A percentile compares a stretch with the other conserved stretches of the same genome.
These are phyloP conservation scores for Alternaria novae-zelandiae DNA, from an alignment of 2,329 filamentous ascomycete genomes.

Conservation along the genomic window DNA sequence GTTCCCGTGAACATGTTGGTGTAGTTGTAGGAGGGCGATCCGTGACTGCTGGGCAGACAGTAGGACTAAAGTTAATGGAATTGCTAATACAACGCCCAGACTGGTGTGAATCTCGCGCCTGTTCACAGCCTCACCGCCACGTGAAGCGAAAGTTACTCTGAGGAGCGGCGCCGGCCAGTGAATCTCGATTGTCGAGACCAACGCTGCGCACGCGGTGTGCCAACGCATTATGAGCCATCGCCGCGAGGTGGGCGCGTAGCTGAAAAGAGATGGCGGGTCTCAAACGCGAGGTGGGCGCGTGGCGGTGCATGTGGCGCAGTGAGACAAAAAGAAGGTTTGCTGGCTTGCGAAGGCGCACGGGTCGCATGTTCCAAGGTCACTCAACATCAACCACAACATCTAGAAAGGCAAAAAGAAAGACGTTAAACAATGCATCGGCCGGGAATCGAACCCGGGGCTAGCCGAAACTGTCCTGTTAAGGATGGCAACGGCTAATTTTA, in stretches of 20 bases:
- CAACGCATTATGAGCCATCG: conserved; percentile 19
- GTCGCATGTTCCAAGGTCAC: neutral
- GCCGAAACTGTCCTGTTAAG: conserved; percentile 14
- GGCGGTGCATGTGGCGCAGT: conserved; percentile 21
- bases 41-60: neutral
- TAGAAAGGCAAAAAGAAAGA: conserved; percentile 2
- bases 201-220: conserved; percentile 1
- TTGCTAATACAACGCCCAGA: neutral
- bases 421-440: conserved; percentile 25
- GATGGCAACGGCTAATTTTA: conserved; percentile 38
- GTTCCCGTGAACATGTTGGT: conserved; percentile 41
- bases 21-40: neutral
- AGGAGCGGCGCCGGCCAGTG: neutral
- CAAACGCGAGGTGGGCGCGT: conserved; percentile 21
- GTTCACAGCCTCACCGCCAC: conserved; percentile 10
- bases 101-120: neutral
- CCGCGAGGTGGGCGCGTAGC: conserved; percentile 20
- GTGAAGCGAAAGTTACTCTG: neutral
- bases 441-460: conserved; percentile 37
- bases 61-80: neutral
- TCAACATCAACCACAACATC: too few relatives aligned
- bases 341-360: neutral
- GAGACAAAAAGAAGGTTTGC: neutral
- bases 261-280: conserved; percentile 26
- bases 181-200: neutral